phyloP scores from a whole-genome alignment of 108 stramenopile genomes.

The Stephanodiscus triporus region DNA sequence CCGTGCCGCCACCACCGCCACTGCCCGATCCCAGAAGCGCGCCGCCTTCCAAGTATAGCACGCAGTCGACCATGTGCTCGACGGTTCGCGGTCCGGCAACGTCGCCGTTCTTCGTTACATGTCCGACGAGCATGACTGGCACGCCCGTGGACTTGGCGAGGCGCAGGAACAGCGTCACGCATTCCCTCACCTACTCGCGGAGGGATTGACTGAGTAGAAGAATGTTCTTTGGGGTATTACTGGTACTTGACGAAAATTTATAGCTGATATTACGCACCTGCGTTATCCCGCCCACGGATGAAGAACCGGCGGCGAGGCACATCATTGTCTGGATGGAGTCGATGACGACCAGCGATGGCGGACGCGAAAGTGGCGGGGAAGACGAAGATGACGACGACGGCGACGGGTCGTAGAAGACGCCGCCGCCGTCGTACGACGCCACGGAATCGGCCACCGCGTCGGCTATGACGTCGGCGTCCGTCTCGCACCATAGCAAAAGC shows the following conservation, averaged over 20 bases:
- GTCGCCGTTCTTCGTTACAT: conserved; percentile 93
- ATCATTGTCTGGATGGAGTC: conserved; percentile 96
- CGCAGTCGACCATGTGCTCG: conserved; percentile 97
- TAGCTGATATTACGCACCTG: too few species aligned
- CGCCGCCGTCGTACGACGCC: conserved; percentile 5
- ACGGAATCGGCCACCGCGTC: conserved; percentile 56
- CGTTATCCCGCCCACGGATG: conserved; percentile 81
- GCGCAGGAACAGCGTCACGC: conserved; percentile 80
- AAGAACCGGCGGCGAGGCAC: conserved; percentile 63
- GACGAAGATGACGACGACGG: conserved; percentile 11
- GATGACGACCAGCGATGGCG: conserved; percentile 80
- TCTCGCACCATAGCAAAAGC: conserved; percentile 69
- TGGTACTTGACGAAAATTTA: too few species aligned
- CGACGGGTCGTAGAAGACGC: conserved; percentile 6
- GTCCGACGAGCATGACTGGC: conserved; percentile 91
- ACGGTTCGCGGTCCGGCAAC: conserved; percentile 95
- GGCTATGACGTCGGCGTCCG: conserved; percentile 66
- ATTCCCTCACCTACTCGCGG: conserved; percentile 90
- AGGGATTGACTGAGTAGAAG: too few species aligned
- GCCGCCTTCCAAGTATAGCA: conserved; percentile 88
- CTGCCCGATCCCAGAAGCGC: conserved; percentile 29
- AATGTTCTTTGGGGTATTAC: too few species aligned
- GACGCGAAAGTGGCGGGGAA: conserved; percentile 46
- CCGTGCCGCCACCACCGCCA: conserved; percentile 34
- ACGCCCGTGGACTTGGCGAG: conserved; percentile 90